A percentile compares a stretch with the other conserved stretches of the same genome.
These are phyloP conservation scores for Westerdykella sp. DNA, from an alignment of 2,329 filamentous ascomycete species.

Conservation along the genomic window DNA sequence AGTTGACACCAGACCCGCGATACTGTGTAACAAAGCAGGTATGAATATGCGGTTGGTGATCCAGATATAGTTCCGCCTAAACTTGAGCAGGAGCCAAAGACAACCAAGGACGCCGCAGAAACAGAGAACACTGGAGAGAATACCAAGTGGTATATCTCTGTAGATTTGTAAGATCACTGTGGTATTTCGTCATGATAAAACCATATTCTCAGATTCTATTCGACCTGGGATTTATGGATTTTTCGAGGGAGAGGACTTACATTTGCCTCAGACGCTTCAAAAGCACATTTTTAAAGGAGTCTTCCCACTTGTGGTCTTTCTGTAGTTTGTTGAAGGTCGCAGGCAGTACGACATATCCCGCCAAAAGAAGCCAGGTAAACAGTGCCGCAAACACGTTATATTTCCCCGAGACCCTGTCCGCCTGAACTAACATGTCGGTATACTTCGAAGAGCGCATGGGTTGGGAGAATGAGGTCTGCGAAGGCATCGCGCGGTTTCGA, in stretches of 20 bases:
- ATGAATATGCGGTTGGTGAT: conserved; percentile 49
- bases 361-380: conserved; percentile 48
- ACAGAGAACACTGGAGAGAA: conserved; percentile 43
- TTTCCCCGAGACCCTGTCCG: conserved; percentile 42
- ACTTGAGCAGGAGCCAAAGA: conserved; percentile 40
- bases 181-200: background rate
- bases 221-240: background rate
- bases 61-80: conserved; percentile 50
- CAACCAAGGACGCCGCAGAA: conserved; percentile 40
- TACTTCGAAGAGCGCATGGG: conserved; percentile 3
- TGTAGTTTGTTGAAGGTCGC: conserved; percentile 47
- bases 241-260: conserved; percentile 1
- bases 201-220: background rate
- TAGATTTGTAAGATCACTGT: conserved; percentile 34
- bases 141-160: conserved; percentile 38
- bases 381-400: conserved; percentile 46
- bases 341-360: conserved; percentile 49
- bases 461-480: too few relatives aligned
- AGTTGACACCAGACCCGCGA: conserved; percentile 47
- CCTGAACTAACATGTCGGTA: conserved; percentile 43
- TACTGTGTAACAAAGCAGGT: conserved; percentile 40
- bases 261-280: conserved; percentile 28
- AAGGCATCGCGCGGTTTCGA: too few relatives aligned
- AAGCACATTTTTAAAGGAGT: conserved; percentile 12
- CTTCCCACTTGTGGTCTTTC: conserved; percentile 21